These are phyloP conservation scores for Dichomitus squalens DNA, from an alignment of 1,284 basidiomycete genomes.

Conservation along the genomic window DNA sequence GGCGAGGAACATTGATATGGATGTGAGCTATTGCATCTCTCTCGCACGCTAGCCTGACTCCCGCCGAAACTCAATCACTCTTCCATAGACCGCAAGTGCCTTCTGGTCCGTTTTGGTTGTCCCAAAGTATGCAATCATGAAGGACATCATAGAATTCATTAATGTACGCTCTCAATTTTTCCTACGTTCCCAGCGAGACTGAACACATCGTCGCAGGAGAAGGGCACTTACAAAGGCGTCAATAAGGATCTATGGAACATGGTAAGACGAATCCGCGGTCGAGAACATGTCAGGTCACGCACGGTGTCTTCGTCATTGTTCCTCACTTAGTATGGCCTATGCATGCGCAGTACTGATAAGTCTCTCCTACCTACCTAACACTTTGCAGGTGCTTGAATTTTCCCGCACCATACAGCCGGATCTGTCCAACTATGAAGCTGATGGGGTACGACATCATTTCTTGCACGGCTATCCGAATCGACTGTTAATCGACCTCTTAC, in stretches of 20 bases:
- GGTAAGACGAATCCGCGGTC: slow-evolving; percentile 44
- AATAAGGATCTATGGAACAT: slow-evolving; percentile 86
- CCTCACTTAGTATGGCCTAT: background rate
- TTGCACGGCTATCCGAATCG: background rate
- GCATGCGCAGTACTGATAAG: background rate
- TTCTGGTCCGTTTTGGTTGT: slow-evolving; percentile 73
- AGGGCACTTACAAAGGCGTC: slow-evolving; percentile 65
- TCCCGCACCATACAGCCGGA: slow-evolving; percentile 62
- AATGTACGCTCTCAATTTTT: slow-evolving; percentile 43
- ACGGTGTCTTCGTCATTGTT: background rate
- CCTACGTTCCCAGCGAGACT: background rate
- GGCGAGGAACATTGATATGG: slow-evolving; percentile 77
- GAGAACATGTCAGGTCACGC: too few relatives aligned
- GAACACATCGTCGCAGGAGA: slow-evolving; percentile 45
- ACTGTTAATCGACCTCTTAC: background rate
- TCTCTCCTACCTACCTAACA: background rate
- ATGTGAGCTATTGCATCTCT: slow-evolving; percentile 46
- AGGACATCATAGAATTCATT: slow-evolving; percentile 64
- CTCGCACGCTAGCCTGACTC: background rate
- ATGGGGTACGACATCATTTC: slow-evolving; percentile 54
- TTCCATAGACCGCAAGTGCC: slow-evolving; percentile 60
- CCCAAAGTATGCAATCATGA: slow-evolving; percentile 64
- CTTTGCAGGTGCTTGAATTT: slow-evolving; percentile 49
- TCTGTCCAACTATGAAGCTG: slow-evolving; percentile 67
- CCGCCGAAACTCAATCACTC: background rate